Conservation (phyloP, 2,329 filamentous ascomycete species). For the Fulvia fulva region DNA sequence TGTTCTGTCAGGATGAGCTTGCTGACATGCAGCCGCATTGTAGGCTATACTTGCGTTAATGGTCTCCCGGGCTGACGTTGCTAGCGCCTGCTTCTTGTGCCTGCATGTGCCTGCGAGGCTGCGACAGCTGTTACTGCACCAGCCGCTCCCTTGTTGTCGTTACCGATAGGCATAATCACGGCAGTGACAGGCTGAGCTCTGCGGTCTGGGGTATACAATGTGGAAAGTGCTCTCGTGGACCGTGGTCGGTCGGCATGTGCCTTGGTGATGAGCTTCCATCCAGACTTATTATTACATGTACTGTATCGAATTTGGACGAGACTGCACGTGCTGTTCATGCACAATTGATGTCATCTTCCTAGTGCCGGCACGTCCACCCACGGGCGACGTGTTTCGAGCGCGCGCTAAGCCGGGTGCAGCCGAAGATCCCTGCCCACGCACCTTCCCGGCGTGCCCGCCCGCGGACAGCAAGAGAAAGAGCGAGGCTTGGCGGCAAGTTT, state of each 20-base stretch:
- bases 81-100: no score
- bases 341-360: background rate
- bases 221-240: background rate
- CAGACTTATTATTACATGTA: no score
- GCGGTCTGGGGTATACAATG: background rate
- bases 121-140: constrained; percentile 29
- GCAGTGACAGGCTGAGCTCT: background rate
- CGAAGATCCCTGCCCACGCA: background rate
- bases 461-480: background rate
- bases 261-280: no score
- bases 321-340: background rate
- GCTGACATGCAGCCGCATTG: background rate
- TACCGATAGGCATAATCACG: constrained; percentile 6
- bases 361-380: background rate
- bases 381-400: background rate
- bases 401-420: background rate
- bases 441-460: no score
- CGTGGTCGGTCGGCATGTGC: background rate
- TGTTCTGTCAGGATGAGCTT: constrained; percentile 13
- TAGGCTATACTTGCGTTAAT: constrained; percentile 31
- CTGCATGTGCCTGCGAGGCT: constrained; percentile 41
- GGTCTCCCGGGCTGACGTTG: no score
- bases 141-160: constrained; percentile 23
- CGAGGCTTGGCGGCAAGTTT: background rate
- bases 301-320: no score